Percentiles rank a stretch among this genome's conserved stretches.
Conservation (phyloP, 2,329 filamentous ascomycete species). For the Chaetothyriales sp. region DNA sequence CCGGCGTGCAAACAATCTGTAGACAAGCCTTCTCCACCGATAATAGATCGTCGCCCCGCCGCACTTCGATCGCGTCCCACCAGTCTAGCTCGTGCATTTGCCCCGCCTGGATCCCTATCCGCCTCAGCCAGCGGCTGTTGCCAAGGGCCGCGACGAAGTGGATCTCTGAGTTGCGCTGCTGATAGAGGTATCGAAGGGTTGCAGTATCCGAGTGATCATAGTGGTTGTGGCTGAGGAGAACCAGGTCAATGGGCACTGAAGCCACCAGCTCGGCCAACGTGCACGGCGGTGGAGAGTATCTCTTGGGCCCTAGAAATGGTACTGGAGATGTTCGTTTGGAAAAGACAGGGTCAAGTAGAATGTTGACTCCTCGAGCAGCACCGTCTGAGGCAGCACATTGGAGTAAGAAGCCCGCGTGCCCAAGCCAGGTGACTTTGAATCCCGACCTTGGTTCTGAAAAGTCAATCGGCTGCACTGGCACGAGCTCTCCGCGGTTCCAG, state of each 20-base stretch:
- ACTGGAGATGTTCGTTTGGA: slow-evolving; percentile 36
- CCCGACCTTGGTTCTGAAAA: slow-evolving; percentile 8
- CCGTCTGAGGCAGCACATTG: slow-evolving; percentile 24
- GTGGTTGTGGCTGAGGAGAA: slow-evolving; percentile 43
- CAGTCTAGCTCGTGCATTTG: slow-evolving; percentile 37
- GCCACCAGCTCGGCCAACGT: slow-evolving; percentile 36
- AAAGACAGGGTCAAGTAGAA: slow-evolving; percentile 43
- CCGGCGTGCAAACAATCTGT: slow-evolving; percentile 32
- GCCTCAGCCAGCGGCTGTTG: slow-evolving; percentile 13
- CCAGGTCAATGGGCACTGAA: slow-evolving; percentile 29
- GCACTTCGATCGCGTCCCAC: slow-evolving; percentile 31
- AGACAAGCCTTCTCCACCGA: slow-evolving; percentile 14
- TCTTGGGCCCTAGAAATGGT: slow-evolving; percentile 35
- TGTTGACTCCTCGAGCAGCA: slow-evolving; percentile 27
- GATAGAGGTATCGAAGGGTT: slow-evolving; percentile 29
- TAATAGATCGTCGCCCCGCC: neutral
- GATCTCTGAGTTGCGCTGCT: slow-evolving; percentile 30
- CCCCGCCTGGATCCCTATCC: slow-evolving; percentile 23
- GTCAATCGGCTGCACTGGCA: slow-evolving; percentile 24
- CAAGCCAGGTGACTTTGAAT: slow-evolving; percentile 38
- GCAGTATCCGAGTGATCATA: slow-evolving; percentile 42
- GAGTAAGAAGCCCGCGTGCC: slow-evolving; percentile 38
- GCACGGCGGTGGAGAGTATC: slow-evolving; percentile 41
- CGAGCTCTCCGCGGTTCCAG: slow-evolving; percentile 26
- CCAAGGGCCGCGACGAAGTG: slow-evolving; percentile 33